Percentiles rank a stretch among this genome's conserved stretches.
Evolutionary conservation across 371 early-diverging fungal species (phyloP).

Genomic region (Sporodiniella umbellata): DNA sequence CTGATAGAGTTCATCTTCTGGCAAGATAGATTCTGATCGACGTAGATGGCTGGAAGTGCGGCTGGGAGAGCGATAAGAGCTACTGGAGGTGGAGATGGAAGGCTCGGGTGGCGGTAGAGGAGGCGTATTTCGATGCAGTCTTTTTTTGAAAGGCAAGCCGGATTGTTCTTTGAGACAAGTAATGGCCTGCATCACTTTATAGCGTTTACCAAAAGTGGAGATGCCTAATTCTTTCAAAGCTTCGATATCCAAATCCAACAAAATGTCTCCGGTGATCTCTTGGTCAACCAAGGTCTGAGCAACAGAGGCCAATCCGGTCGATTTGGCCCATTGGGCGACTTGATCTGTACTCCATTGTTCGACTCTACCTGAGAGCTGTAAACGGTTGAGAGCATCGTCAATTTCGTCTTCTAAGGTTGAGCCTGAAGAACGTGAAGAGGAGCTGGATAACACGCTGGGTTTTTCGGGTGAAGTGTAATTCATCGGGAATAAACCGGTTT

Average conservation of each 20-base stretch:
- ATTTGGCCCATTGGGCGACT: constrained; percentile 44
- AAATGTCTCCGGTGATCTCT: constrained; percentile 69
- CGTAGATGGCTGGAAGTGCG: constrained; percentile 4
- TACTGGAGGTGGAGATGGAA: constrained; percentile 19
- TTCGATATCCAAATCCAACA: constrained; percentile 60
- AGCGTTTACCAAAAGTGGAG: constrained; percentile 66
- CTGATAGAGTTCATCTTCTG: constrained; percentile 26
- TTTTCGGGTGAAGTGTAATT: constrained; percentile 54
- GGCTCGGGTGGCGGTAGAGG: constrained; percentile 13
- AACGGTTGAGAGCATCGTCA: constrained; percentile 23
- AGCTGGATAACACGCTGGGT: constrained; percentile 21
- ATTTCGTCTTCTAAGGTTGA: constrained; percentile 32
- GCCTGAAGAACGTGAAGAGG: constrained; percentile 16
- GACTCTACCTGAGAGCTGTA: constrained; percentile 11
- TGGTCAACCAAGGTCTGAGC: constrained; percentile 58
- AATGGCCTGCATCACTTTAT: constrained; percentile 70
- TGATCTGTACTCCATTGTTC: constrained; percentile 43
- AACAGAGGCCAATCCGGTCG: constrained; percentile 55
- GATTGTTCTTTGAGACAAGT: constrained; percentile 40
- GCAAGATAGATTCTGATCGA: constrained; percentile 22
- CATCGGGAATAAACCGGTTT: constrained; percentile 77
- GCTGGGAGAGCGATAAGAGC: constrained; percentile 8
- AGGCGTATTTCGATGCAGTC: neutral
- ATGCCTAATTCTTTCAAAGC: constrained; percentile 70
- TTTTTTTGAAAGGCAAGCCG: neutral